These are phyloP conservation scores for Combretum micranthum DNA, from an alignment of 345 rosid species.

Conservation along the genomic window DNA sequence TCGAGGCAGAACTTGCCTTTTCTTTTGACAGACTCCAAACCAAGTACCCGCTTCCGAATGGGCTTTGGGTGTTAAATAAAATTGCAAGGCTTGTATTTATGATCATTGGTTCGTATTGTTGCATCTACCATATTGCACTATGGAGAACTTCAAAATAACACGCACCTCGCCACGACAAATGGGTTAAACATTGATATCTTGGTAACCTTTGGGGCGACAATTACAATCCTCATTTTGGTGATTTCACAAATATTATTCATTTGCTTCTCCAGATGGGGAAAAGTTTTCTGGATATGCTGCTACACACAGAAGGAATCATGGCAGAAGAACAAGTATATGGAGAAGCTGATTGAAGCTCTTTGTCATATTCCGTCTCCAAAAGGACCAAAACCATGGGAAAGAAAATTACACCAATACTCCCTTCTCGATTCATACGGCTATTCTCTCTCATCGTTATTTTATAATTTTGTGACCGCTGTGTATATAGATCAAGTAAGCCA, in stretches of 20 bases:
- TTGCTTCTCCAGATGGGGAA: no score
- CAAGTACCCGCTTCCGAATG: background rate
- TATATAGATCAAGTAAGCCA: background rate
- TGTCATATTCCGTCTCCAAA: background rate
- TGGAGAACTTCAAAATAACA: background rate
- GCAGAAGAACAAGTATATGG: background rate
- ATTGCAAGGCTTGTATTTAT: no score
- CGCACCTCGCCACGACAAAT: background rate
- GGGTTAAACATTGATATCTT: background rate
- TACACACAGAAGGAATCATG: no score
- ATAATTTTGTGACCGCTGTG: no score
- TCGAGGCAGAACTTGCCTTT: background rate
- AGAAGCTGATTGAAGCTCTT: background rate
- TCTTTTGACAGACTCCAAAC: background rate
- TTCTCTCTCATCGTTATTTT: background rate
- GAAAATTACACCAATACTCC: background rate
- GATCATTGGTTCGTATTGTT: no score
- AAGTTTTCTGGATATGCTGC: no score
- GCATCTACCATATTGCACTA: no score
- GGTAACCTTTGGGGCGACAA: background rate
- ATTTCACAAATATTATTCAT: no score
- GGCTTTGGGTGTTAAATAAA: no score
- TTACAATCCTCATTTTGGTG: background rate
- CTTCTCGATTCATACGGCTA: background rate
- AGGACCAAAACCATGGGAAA: slow-evolving; percentile 7